Evolutionary conservation across 495 filamentous ascomycete species (phyloP).

Genomic region (Aspergillus incahuasiensis): DNA sequence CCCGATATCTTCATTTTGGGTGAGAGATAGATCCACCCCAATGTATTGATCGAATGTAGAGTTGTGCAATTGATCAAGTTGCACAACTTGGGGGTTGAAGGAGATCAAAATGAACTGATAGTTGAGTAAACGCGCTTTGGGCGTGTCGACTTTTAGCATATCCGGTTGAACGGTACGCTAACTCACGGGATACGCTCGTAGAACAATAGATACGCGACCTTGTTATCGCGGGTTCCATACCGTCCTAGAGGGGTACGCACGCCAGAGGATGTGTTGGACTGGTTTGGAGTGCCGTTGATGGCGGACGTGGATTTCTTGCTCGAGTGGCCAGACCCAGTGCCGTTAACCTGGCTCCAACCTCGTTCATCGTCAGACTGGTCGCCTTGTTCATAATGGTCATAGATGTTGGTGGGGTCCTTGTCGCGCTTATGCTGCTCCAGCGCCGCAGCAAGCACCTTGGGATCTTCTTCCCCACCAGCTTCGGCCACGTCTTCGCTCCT

Average conservation of each 20-base stretch:
- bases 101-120: background rate
- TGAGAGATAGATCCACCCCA: background rate
- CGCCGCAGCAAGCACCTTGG: slow-evolving; percentile 60
- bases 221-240: slow-evolving; percentile 80
- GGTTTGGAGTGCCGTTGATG: slow-evolving; percentile 56
- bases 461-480: slow-evolving; percentile 74
- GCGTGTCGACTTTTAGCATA: background rate
- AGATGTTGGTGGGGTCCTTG: slow-evolving; percentile 59
- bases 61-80: background rate
- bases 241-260: slow-evolving; percentile 59
- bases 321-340: slow-evolving; percentile 41
- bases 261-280: slow-evolving; percentile 44
- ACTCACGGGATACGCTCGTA: slow-evolving; percentile 68
- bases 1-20: background rate
- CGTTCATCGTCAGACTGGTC: slow-evolving; percentile 54
- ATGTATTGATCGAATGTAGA: background rate
- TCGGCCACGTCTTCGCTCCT: slow-evolving; percentile 88
- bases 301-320: slow-evolving; percentile 65
- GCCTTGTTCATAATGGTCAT: slow-evolving; percentile 63
- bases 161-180: background rate
- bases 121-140: background rate
- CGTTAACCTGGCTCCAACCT: slow-evolving; percentile 83
- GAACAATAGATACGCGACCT: slow-evolving; percentile 94
- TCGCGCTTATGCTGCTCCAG: slow-evolving; percentile 62
- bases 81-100: background rate